Base-by-base conservation (phyloP, 345 rosid genomes). In the Salix arbutifolia region DNA sequence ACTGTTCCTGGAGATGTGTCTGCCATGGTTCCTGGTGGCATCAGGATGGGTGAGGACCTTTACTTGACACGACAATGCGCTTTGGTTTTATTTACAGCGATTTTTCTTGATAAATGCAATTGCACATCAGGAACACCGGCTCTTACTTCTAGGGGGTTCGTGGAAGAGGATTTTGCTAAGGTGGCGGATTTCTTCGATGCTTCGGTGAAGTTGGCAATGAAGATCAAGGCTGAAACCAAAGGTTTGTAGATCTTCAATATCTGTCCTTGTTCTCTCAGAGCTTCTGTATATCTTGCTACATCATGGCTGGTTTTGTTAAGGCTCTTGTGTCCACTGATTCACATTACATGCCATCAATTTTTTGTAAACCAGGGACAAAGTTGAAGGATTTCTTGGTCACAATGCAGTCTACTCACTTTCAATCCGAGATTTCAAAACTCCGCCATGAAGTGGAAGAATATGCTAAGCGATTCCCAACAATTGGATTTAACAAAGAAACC, bases 21-120 rank as follows among this genome's bases (percentile, higher is more conserved):
- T 77, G 99, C 99, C 70, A 96, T 96, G 99, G 99, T 96, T 83
- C 99, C 99, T 38, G 99, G 99, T 73, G 99, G 99, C 88, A 96
- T 96, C 83, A 88, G 99, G 82, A 96, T 96, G 99, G 99, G 99
- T 95, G 87, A 78, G 72, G 76, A 48, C 68, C 79, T 65, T 64
- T 79, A 52, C 4, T 31, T 71, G 19, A 37, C 61, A 19, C 16
- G 35, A 37, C 4, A 25, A 58, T 64, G 5, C 72, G 48, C 31
- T 58, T 33, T 19, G 64, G 8, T 70, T 30, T 46, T 58, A 73
- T 28, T 53, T 9, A 30, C 37, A 23, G 44, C 18, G 37, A 67
- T 11, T 30, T 70, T 76, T 74, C 25, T 64, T 79, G 50, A 83
- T 78, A 72, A 74, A 69, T 53, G n/a, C 21, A 58, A 60, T 62